Evolutionary conservation across 139 green algal genomes (phyloP), one percentile per base, ranked within the genome.

Genomic region (Volvox africanus): DNA sequence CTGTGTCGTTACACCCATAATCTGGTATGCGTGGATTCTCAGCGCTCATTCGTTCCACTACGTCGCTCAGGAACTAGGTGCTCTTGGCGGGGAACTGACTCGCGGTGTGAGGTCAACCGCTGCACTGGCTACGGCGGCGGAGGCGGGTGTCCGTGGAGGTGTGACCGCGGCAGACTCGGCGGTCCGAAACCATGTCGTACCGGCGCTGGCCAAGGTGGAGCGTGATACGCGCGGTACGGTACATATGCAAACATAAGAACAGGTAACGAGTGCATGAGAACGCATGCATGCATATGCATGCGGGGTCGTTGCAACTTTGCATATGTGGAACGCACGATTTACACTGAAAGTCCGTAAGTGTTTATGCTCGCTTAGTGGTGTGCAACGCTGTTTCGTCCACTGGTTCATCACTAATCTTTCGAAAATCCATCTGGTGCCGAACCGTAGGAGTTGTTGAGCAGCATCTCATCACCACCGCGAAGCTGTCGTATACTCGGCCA

Each of bases 11-110:
- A n/a, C n/a, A n/a, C 44, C 44, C 44, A 55, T 55, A 55, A 55
- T 14, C 44, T 55, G 44, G 44, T 55, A 55, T 55, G 44, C 5
- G 44, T 55, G 44, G 44, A 55, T 55, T 55, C 44, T 55, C 44
- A 55, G 44, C 44, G 44, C 44, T 55, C 44, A 55, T 5, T 55
- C 44, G 9, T 55, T 55, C 44, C 44, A 9, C 44, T 9, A 9
- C 44, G 44, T 55, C 44, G 44, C 9, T 13, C 71, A 91, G 87
- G 87, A 91, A 75, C 76, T 91, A 22, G 87, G 87, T 0, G 76
- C 75, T 17, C 61, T 91, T 19, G 87, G 87, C 61, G 87, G 87
- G 19, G 87, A 91, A 61, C 61, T 91, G 24, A 91, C 76, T 0
- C 76, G 76, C 19, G 87, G 87, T 1, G 87, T 91, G 61, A 61